Conservation (phyloP, 805 yeast species). For the Cyberlindnera suaveolens region DNA sequence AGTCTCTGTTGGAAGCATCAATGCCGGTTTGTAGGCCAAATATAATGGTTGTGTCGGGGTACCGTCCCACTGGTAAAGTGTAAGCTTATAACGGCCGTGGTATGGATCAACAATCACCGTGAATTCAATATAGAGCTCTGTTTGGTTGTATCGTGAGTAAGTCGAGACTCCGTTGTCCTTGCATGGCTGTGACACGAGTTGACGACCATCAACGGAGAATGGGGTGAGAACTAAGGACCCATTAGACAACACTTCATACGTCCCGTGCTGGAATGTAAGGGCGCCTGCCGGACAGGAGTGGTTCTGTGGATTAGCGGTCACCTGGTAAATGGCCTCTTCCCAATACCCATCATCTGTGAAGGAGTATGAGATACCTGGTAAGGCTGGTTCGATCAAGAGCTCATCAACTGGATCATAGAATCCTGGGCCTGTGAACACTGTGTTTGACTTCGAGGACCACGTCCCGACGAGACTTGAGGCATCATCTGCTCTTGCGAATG, state of each 20-base stretch:
- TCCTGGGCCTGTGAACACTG: conserved; percentile 95
- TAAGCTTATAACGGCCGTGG: conserved; percentile 76
- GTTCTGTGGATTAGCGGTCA: conserved; percentile 59
- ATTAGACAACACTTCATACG: conserved; percentile 52
- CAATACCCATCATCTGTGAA: conserved; percentile 89
- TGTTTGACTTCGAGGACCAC: conserved; percentile 90
- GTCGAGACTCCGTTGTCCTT: conserved; percentile 48
- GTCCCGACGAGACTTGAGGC: conserved; percentile 60
- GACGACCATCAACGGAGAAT: conserved; percentile 85
- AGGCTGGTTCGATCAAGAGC: conserved; percentile 86
- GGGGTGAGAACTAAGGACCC: conserved; percentile 72
- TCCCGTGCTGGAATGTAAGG: conserved; percentile 85
- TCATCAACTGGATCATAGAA: conserved; percentile 97
- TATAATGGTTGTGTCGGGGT: conserved; percentile 79
- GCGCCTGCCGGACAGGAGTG: conserved; percentile 84
- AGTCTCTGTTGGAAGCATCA: conserved; percentile 92
- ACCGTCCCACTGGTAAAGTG: conserved; percentile 74
- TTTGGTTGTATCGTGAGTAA: conserved; percentile 70
- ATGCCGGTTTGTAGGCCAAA: conserved; percentile 87
- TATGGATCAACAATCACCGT: conserved; percentile 64
- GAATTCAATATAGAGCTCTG: conserved; percentile 52
- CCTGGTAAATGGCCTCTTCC: conserved; percentile 85
- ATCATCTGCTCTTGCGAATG: conserved; percentile 1
- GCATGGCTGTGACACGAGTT: conserved; percentile 84
- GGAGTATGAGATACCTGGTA: conserved; percentile 90